Base-by-base conservation (phyloP, 805 yeast species). In the Kodamaea hsintzibuensis region DNA sequence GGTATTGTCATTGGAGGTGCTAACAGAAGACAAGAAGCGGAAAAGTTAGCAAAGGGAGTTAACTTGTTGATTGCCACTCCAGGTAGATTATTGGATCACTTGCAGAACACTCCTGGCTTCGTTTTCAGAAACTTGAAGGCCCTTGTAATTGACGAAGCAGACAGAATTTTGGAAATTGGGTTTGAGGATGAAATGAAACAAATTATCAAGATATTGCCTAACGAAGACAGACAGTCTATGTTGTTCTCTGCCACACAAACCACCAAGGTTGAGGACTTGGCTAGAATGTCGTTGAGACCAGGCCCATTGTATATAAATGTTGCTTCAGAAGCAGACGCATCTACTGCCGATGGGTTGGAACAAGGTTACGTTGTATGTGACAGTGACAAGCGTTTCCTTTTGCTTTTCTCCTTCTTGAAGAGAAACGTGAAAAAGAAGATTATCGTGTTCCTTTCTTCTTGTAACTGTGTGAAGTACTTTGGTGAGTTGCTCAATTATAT, bases 1-100 rank as follows among this genome's bases (percentile, higher is more conserved):
- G 98, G 98, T 49, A 90, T 95, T 60, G 98, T 93, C 14, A 96
- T 96, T 67, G 99, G 99, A 43, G 99, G 99, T 60, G 97, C 97
- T 46, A 95, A 96, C 73, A 84, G 99, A 72, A 85, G 98, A 72
- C 96, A 90, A 62, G 99, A 95, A 75, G 98, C 97, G 35, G 98
- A 93, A 59, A 96, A 95, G 72, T 79, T 95, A 56, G 82, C 80
- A 47, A 92, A 91, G 71, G 99, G 99, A 70, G 98, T 95, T 47
- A 96, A 95, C 67, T 69, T 95, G 61, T 77, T 95, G 62, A 86
- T 95, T 68, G 99, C 99, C 25, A 95, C 99, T 0, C 99, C 99
- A 10, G 99, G 99, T 51, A 85, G 99, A 73, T 76, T 95, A 57
- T 80, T 95, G 61, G 99, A 95, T 79, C 99, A 95, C 77, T 80